Base-by-base conservation (phyloP, 1,284 basidiomycete species). In the Mycosarcoma mackinlayi region DNA sequence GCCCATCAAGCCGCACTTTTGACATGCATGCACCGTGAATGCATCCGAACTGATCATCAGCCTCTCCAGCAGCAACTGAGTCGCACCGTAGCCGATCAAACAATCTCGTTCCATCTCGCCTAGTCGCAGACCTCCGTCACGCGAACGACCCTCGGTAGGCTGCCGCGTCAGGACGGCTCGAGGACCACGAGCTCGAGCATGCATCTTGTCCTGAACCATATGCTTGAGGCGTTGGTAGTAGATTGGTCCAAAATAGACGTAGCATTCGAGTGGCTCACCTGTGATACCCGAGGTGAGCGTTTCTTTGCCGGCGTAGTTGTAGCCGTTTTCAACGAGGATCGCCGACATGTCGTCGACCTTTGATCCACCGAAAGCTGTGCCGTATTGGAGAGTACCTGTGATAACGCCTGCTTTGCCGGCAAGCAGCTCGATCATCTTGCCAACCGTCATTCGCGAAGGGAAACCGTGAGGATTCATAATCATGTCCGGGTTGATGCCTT, bases 381-480 rank as follows among this genome's bases (percentile, higher is more conserved):
- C 92, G 81, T 96, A 94, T 82, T 95, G 92, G 58, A 95, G 87
- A 74, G 89, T 90, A 21, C 93, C 93, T 46, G 87, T 86, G 49
- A 96, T 84, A 23, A 95, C 92, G n/a, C 94, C 93, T 63, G 66
- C 71, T 42, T 63, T 72, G 52, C 96, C 95, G n/a, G 93, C 91
- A 19, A 99, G 85, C 23, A 98, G 86, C 84, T 99, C 96, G 59
- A 99, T 96, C 96, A 99, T 98, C 86, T 99, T 98, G 42, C 96
- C 96, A 35, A 98, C 96, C 30, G 96, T 76, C 95, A 99, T 99
- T 53, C 96, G 93, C 56, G 93, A 96, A 2, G 96, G 96, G 87
- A 99, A 98, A 79, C 96, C 96, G 84, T 99, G 96, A 3, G 96
- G 96, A 83, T 99, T 99, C 95, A 99, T 98, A 85, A 99, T 98